These are phyloP conservation scores for Calonectria montana DNA, from an alignment of 2,329 filamentous ascomycete species.

Conservation along the genomic window DNA sequence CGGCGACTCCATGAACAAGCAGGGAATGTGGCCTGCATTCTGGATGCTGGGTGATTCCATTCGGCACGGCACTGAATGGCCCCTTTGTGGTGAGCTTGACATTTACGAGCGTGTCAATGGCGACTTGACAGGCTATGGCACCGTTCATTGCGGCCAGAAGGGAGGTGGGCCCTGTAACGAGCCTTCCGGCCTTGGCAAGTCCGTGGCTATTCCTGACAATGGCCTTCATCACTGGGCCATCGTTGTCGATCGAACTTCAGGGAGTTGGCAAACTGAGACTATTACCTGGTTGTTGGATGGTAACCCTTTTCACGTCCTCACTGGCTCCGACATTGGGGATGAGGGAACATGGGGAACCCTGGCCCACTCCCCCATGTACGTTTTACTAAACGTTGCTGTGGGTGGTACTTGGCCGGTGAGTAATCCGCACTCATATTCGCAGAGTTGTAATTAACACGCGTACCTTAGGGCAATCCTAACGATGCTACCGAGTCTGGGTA, in stretches of 20 bases:
- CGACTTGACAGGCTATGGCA: constrained; percentile 57
- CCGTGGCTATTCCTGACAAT: constrained; percentile 55
- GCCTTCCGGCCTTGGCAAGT: constrained; percentile 52
- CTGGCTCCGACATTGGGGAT: constrained; percentile 54
- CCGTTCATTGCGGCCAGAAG: constrained; percentile 58
- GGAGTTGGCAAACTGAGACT: constrained; percentile 57
- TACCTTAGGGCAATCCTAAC: constrained; percentile 47
- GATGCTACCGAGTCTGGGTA: constrained; percentile 49
- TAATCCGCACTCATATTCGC: background rate
- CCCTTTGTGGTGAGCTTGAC: constrained; percentile 63
- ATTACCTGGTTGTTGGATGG: constrained; percentile 64
- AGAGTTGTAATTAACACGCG: constrained; percentile 13
- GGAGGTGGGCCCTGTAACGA: constrained; percentile 62
- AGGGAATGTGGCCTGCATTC: constrained; percentile 66
- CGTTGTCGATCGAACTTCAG: constrained; percentile 57
- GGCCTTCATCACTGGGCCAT: constrained; percentile 62
- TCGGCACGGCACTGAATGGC: constrained; percentile 59
- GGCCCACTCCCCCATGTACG: constrained; percentile 55
- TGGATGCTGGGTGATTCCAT: constrained; percentile 63
- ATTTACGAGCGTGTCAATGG: constrained; percentile 63
- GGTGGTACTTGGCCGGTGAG: constrained; percentile 57
- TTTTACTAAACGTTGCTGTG: constrained; percentile 62
- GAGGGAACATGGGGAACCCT: constrained; percentile 57
- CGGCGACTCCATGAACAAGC: constrained; percentile 53
- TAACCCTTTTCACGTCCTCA: constrained; percentile 54